These are phyloP conservation scores for Tylopilus sp. DNA, from an alignment of 1,284 basidiomycete genomes.

Conservation along the genomic window DNA sequence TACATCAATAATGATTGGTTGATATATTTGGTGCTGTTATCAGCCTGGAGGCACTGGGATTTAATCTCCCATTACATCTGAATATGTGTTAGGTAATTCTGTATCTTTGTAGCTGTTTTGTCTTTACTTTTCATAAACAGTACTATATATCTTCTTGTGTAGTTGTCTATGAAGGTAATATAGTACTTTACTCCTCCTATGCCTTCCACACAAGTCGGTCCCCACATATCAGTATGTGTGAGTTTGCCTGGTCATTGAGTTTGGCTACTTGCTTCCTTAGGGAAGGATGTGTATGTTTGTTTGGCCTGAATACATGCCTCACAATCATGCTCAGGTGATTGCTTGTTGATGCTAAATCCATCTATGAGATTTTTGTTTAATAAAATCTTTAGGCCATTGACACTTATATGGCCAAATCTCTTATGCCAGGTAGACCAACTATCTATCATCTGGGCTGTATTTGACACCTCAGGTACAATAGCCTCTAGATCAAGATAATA, in stretches of 20 bases:
- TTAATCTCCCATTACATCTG: neutral
- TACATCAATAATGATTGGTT: no score
- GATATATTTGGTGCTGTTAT: neutral
- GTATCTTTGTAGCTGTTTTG: neutral
- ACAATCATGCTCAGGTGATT: no score
- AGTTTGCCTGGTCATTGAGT: no score
- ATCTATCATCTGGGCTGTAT: neutral
- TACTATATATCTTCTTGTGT: neutral
- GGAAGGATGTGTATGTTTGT: no score
- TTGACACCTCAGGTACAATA: no score
- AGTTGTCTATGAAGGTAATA: neutral
- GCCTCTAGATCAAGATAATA: no score
- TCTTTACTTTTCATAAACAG: neutral
- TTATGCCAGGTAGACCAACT: neutral
- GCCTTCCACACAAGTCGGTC: no score
- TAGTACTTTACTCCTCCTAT: neutral
- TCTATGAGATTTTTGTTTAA: neutral
- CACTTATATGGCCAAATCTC: neutral
- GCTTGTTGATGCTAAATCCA: neutral
- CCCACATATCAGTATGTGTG: no score
- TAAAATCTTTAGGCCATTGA: no score
- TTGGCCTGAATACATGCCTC: no score
- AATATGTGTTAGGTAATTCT: neutral
- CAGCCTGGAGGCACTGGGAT: neutral
- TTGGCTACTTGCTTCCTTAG: no score